Percentiles rank a stretch among this genome's conserved stretches.
Evolutionary conservation across 2,329 filamentous ascomycete species (phyloP).

Genomic region (Endoconidiophora polonica): DNA sequence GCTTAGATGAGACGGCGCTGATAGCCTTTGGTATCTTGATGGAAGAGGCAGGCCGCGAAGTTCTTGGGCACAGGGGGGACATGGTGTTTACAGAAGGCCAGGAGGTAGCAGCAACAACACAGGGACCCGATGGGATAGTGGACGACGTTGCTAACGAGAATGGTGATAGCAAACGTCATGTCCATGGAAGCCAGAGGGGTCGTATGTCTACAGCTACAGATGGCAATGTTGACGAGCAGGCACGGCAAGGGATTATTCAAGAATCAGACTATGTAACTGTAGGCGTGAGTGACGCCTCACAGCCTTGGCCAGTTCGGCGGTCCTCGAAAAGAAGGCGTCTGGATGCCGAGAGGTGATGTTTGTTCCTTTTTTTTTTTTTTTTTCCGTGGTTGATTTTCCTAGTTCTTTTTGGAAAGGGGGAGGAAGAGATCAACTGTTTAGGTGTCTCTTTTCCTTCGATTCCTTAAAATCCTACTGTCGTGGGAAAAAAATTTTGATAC

Average conservation of each 20-base stretch:
- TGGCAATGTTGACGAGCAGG: no score
- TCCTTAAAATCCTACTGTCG: background rate
- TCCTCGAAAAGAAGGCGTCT: no score
- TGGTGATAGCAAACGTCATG: no score
- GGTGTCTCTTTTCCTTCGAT: background rate
- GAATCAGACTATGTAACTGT: no score
- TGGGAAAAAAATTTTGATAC: no score
- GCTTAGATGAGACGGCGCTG: slow-evolving; percentile 64
- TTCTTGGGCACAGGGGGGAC: slow-evolving; percentile 49
- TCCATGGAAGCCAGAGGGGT: no score
- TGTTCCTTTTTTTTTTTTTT: background rate
- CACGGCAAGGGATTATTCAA: no score
- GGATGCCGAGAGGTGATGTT: background rate
- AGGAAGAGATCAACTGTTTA: background rate
- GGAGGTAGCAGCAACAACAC: slow-evolving; percentile 13
- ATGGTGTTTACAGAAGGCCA: slow-evolving; percentile 51
- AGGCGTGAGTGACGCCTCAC: no score
- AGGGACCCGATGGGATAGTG: no score
- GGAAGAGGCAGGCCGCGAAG: slow-evolving; percentile 48
- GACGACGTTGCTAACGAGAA: no score
- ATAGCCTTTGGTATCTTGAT: slow-evolving; percentile 59
- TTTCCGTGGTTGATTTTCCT: background rate
- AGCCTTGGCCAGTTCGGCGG: no score
- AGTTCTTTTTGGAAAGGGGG: background rate
- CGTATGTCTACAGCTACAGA: no score